Evolutionary conservation across 2,329 filamentous ascomycete species (phyloP).

Genomic region (Aspergillus neotritici): DNA sequence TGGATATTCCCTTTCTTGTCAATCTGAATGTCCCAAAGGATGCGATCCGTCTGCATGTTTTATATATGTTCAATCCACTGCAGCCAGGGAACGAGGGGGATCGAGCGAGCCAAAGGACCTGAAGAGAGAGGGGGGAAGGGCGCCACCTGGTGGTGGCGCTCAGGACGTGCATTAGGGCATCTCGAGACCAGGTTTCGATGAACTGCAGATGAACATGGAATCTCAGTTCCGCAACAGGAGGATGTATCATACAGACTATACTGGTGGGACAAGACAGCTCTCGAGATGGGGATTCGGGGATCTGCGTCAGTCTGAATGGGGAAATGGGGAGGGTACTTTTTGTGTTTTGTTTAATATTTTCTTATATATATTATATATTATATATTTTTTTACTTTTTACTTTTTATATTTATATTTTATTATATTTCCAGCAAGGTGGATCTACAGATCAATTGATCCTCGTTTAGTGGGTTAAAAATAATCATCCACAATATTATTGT

Average conservation of each 20-base stretch:
- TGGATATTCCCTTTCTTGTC: too few relatives aligned
- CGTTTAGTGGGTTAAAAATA: too few relatives aligned
- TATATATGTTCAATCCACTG: constrained; percentile 32
- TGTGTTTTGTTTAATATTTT: too few relatives aligned
- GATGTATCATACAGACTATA: constrained; percentile 18
- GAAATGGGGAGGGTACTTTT: constrained; percentile 13
- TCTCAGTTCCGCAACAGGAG: too few relatives aligned
- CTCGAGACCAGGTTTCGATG: not conserved
- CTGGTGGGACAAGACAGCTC: not conserved
- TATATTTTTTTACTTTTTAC: constrained; percentile 1
- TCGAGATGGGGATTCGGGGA: constrained; percentile 5
- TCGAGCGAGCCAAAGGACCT: constrained; percentile 4
- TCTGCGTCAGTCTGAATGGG: constrained; percentile 18
- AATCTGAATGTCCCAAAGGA: too few relatives aligned
- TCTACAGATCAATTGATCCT: too few relatives aligned
- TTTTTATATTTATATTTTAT: not conserved
- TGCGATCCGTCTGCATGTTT: constrained; percentile 28
- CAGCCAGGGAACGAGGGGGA: constrained; percentile 18
- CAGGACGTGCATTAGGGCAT: constrained; percentile 13
- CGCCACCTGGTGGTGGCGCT: constrained; percentile 10
- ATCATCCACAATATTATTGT: too few relatives aligned
- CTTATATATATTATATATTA: too few relatives aligned
- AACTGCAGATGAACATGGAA: constrained; percentile 3
- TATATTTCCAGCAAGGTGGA: not conserved
- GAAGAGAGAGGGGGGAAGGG: constrained; percentile 6